Conservation (phyloP, 2,329 filamentous ascomycete species). For the Rhynchosporium secalis region DNA sequence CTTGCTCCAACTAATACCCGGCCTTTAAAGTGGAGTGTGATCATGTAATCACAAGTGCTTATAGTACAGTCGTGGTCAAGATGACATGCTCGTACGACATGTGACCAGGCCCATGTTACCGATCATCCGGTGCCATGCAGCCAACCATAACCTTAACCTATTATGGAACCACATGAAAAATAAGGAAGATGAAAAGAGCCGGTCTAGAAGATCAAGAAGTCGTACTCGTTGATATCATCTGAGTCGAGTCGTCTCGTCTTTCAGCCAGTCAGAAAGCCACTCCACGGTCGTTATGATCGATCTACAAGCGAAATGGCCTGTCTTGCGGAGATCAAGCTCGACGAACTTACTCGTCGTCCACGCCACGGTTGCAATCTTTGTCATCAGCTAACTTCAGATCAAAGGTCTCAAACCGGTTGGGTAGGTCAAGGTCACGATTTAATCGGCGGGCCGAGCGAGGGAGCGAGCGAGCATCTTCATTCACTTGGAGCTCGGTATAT, state of each 20-base stretch:
- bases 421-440: background rate
- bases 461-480: background rate
- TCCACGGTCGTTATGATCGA: too few species aligned
- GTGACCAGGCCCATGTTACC: background rate
- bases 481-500: slow-evolving; percentile 14
- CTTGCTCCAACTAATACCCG: slow-evolving; percentile 1
- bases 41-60: slow-evolving; percentile 9
- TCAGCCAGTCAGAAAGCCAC: background rate
- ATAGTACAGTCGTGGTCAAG: background rate
- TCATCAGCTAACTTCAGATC: slow-evolving; percentile 10
- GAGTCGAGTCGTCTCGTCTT: background rate
- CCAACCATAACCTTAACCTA: background rate
- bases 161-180: background rate
- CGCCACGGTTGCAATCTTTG: background rate
- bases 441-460: background rate
- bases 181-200: background rate
- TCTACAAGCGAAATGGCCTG: background rate
- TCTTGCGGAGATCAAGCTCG: slow-evolving; percentile 2
- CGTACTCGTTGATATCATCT: background rate
- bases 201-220: background rate
- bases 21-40: slow-evolving; percentile 6
- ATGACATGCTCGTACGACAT: background rate
- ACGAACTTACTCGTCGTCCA: background rate
- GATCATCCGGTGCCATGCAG: background rate
- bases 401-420: slow-evolving; percentile 2